Percentiles rank a stretch among this genome's conserved stretches.
phyloP scores from a whole-genome alignment of 2,329 filamentous ascomycete genomes.

The Cordyceps cateniannulata region DNA sequence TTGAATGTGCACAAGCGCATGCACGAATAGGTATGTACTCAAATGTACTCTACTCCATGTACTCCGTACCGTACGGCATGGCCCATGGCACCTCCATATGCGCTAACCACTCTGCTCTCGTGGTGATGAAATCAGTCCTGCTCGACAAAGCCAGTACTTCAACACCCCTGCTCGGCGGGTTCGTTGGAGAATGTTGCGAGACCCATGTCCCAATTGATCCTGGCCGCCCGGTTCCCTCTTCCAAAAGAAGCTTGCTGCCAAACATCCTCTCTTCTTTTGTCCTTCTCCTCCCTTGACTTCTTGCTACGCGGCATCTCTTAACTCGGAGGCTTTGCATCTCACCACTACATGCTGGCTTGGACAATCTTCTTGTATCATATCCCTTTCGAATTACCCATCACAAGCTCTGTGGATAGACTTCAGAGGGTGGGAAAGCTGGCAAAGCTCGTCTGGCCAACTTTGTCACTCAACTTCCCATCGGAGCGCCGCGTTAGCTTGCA shows the following conservation, averaged over 20 bases:
- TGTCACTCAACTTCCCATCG: background rate
- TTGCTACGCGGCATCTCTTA: background rate
- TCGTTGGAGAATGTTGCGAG: conserved; percentile 12
- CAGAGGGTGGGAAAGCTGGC: background rate
- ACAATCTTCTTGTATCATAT: background rate
- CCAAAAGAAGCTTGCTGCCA: conserved; percentile 13
- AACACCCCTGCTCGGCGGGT: background rate
- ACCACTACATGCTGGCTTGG: background rate
- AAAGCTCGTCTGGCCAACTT: background rate
- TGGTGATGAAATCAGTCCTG: conserved; percentile 13
- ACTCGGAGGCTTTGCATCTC: background rate
- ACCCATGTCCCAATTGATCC: conserved; percentile 12
- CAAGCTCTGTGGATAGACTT: background rate
- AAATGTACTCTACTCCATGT: conserved; percentile 5
- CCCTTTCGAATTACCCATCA: background rate
- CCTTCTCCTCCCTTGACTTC: background rate
- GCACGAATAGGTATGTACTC: background rate
- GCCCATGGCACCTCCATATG: background rate
- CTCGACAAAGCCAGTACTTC: background rate
- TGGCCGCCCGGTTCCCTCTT: conserved; percentile 5
- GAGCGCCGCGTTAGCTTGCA: conserved; percentile 2
- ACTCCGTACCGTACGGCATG: background rate
- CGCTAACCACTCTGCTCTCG: conserved; percentile 9
- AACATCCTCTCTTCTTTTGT: conserved; percentile 1
- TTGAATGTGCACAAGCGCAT: background rate